A percentile compares a stretch with the other conserved stretches of the same genome.
phyloP scores from a whole-genome alignment of 768 basidiomycete species.

The Ramaria sp. region DNA sequence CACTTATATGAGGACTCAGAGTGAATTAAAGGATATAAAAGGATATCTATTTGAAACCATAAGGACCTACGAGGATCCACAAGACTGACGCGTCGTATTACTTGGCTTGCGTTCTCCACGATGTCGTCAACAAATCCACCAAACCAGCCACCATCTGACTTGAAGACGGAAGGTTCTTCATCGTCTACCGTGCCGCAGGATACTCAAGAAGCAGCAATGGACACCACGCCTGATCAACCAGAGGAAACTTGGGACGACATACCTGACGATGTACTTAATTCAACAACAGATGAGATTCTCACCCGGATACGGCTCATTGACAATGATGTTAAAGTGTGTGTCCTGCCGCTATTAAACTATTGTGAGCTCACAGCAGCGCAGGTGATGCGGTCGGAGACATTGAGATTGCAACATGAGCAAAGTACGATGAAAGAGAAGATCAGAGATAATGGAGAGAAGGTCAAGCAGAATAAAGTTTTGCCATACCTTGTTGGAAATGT shows the following conservation, averaged over 20 bases:
- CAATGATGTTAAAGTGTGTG: slow-evolving; percentile 83
- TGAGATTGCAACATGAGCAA: slow-evolving; percentile 88
- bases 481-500: slow-evolving; percentile 98
- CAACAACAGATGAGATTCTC: slow-evolving; percentile 77
- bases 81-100: slow-evolving; percentile 5
- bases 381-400: slow-evolving; percentile 96
- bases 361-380: slow-evolving; percentile 21
- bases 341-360: background rate
- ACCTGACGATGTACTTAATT: slow-evolving; percentile 71
- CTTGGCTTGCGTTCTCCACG: background rate
- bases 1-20: no score
- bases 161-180: background rate
- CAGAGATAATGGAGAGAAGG: slow-evolving; percentile 94
- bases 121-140: slow-evolving; percentile 10
- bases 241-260: slow-evolving; percentile 87
- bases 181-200: background rate
- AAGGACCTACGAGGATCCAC: background rate
- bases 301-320: slow-evolving; percentile 90
- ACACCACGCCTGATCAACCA: slow-evolving; percentile 59
- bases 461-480: slow-evolving; percentile 98
- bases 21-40: no score
- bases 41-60: no score
- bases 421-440: slow-evolving; percentile 98
- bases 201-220: slow-evolving; percentile 36
- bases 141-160: background rate